A percentile compares a stretch with the other conserved stretches of the same genome.
These are phyloP conservation scores for Closterium sp. DNA, from an alignment of 139 green algal species.

Conservation along the genomic window DNA sequence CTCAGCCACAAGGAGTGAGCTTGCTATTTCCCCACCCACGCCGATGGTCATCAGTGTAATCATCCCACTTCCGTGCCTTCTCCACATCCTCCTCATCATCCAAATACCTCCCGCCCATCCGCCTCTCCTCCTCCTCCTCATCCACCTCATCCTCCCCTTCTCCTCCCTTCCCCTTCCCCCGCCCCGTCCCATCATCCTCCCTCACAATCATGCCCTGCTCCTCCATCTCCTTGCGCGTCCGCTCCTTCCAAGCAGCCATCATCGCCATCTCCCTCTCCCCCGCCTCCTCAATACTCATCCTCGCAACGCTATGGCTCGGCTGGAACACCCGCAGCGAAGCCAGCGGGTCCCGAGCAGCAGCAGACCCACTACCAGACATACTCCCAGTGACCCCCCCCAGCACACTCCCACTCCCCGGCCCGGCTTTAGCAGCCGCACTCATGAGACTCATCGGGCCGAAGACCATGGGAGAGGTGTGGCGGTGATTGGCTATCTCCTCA, in stretches of 20 bases:
- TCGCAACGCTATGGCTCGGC: slow-evolving; percentile 73
- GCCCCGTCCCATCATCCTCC: slow-evolving; percentile 48
- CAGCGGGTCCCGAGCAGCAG: background rate
- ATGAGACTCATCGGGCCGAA: slow-evolving; percentile 36
- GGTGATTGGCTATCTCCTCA: background rate
- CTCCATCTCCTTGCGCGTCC: slow-evolving; percentile 1
- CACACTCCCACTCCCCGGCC: background rate
- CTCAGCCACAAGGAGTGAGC: slow-evolving; percentile 60
- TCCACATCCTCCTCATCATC: slow-evolving; percentile 65
- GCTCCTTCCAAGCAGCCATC: slow-evolving; percentile 30
- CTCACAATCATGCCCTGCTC: slow-evolving; percentile 50
- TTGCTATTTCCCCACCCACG: slow-evolving; percentile 82
- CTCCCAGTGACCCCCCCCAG: slow-evolving; percentile 38
- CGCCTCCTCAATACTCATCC: slow-evolving; percentile 62
- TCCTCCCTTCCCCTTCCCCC: slow-evolving; percentile 54
- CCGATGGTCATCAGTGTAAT: slow-evolving; percentile 80
- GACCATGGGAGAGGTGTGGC: background rate
- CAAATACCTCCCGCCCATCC: background rate
- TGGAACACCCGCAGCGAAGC: slow-evolving; percentile 68
- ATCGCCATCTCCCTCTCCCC: slow-evolving; percentile 39
- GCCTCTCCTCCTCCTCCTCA: slow-evolving; percentile 51
- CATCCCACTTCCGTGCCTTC: slow-evolving; percentile 64
- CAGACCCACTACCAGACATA: background rate
- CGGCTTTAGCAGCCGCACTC: slow-evolving; percentile 49
- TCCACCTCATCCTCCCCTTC: slow-evolving; percentile 54